Evolutionary conservation across 1,139 yeast genomes (phyloP).

Genomic region (Blastobotrys aristatus): DNA sequence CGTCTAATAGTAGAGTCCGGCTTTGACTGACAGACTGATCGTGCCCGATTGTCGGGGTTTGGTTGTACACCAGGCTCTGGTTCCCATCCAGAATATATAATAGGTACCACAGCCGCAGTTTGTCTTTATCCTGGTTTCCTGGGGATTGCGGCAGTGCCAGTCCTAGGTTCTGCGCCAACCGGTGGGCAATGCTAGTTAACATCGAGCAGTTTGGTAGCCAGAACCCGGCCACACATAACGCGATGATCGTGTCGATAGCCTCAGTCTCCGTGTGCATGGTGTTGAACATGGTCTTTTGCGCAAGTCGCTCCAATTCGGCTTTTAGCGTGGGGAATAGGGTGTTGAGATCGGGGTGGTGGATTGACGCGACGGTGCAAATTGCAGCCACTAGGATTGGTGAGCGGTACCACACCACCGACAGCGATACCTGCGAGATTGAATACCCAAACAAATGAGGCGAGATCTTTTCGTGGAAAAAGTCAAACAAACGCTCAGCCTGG

Average conservation of each 20-base stretch:
- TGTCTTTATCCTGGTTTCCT: constrained; percentile 34
- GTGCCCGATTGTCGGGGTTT: constrained; percentile 50
- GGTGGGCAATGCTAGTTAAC: constrained; percentile 64
- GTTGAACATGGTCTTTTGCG: constrained; percentile 44
- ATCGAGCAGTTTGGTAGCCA: constrained; percentile 64
- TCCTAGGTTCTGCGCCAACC: constrained; percentile 55
- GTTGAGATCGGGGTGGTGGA: constrained; percentile 50
- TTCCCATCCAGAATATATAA: constrained; percentile 67
- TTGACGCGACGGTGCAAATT: constrained; percentile 57
- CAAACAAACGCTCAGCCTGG: constrained; percentile 49
- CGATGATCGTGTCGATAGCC: constrained; percentile 53
- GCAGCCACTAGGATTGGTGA: constrained; percentile 61
- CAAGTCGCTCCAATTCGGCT: constrained; percentile 42
- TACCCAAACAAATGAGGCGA: constrained; percentile 66
- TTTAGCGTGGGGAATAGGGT: constrained; percentile 40
- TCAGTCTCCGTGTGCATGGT: constrained; percentile 40
- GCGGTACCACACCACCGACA: constrained; percentile 48
- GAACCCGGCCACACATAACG: constrained; percentile 60
- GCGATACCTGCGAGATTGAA: constrained; percentile 48
- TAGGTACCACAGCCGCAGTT: constrained; percentile 60
- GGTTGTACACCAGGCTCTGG: constrained; percentile 56
- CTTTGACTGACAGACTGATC: constrained; percentile 14
- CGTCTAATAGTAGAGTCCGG: constrained; percentile 14
- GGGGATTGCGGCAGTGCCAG: constrained; percentile 33
- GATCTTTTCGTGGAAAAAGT: constrained; percentile 50